phyloP scores from a whole-genome alignment of 495 filamentous ascomycete species.

The Aspergillus nanangensis region DNA sequence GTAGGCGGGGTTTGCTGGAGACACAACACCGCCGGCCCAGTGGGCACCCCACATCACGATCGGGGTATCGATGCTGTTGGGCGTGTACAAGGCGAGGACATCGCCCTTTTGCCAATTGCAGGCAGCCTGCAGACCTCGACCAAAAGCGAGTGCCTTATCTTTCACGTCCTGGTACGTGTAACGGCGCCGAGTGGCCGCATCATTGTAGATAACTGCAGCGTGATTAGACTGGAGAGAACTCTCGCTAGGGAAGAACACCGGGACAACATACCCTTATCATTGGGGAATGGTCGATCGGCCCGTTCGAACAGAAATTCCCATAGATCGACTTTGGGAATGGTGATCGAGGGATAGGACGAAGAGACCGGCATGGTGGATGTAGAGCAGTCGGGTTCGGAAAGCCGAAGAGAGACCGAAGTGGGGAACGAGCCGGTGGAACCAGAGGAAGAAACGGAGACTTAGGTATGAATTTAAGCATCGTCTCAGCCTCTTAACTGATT shows the following conservation, averaged over 20 bases:
- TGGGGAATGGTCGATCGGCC: slow-evolving; percentile 60
- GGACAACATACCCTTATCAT: slow-evolving; percentile 38
- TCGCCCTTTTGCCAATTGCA: slow-evolving; percentile 82
- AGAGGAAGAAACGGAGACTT: neutral
- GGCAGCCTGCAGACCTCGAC: slow-evolving; percentile 63
- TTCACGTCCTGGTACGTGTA: slow-evolving; percentile 72
- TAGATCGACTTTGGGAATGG: slow-evolving; percentile 53
- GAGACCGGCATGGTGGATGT: slow-evolving; percentile 36
- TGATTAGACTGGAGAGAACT: slow-evolving; percentile 4
- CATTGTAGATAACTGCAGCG: slow-evolving; percentile 68
- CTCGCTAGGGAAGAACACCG: neutral
- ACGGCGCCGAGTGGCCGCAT: slow-evolving; percentile 65
- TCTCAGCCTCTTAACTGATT: too few species aligned
- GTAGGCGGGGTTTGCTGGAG: slow-evolving; percentile 85
- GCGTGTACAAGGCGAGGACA: slow-evolving; percentile 64
- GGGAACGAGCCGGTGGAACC: neutral
- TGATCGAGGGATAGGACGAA: slow-evolving; percentile 31
- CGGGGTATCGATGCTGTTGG: slow-evolving; percentile 73
- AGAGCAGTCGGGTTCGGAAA: slow-evolving; percentile 10
- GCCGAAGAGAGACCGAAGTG: neutral
- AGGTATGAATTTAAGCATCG: too few species aligned
- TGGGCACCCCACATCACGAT: slow-evolving; percentile 70
- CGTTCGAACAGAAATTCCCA: slow-evolving; percentile 79
- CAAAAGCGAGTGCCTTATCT: slow-evolving; percentile 66
- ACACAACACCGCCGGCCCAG: slow-evolving; percentile 79